phyloP scores from a whole-genome alignment of 2,329 filamentous ascomycete genomes.

The Aspergillus piperis region DNA sequence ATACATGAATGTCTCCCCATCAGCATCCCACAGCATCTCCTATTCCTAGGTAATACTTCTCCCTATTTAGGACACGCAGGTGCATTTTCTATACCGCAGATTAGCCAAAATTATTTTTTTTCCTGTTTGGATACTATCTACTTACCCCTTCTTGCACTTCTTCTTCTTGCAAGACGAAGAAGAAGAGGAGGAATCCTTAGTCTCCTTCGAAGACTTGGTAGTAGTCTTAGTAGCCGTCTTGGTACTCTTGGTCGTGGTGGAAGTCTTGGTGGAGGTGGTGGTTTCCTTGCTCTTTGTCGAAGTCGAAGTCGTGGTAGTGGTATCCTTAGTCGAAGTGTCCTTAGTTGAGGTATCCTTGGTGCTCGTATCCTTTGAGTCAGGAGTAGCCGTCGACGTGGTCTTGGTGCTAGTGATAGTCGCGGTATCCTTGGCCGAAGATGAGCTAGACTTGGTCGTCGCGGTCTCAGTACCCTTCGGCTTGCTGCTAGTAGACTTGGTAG shows the following conservation, averaged over 20 bases:
- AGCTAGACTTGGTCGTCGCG: neutral
- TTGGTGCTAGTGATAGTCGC: neutral
- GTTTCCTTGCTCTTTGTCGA: neutral
- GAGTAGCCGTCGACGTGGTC: neutral
- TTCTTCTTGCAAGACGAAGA: neutral
- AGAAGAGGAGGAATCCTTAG: neutral
- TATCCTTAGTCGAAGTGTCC: neutral
- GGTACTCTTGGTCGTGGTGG: neutral
- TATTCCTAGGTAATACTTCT: too few relatives aligned
- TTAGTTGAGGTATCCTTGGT: neutral
- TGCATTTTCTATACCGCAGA: neutral
- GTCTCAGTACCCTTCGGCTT: neutral
- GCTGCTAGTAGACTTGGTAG: neutral
- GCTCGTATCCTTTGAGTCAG: neutral
- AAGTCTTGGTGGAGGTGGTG: neutral
- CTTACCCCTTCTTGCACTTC: slow-evolving; percentile 2
- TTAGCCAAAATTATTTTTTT: neutral
- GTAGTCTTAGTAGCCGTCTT: neutral
- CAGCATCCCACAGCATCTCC: too few relatives aligned
- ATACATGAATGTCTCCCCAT: too few relatives aligned
- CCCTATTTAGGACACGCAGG: neutral
- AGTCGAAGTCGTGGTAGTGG: neutral
- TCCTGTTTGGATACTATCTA: neutral
- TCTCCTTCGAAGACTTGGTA: neutral
- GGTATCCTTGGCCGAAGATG: neutral